These are phyloP conservation scores for Vigna radiata DNA, from an alignment of 306 rosid species.

Conservation along the genomic window DNA sequence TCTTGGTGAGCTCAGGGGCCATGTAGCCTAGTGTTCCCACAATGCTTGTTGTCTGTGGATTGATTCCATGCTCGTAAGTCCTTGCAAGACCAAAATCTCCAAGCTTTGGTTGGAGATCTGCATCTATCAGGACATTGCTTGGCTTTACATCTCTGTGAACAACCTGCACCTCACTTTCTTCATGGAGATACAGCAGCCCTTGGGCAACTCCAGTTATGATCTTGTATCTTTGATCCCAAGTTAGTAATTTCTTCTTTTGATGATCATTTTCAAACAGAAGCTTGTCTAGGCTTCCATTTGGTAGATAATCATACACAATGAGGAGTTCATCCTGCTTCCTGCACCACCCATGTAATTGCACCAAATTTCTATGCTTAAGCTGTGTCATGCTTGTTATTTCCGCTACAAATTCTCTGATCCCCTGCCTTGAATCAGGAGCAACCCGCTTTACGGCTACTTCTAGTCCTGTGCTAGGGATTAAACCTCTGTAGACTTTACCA, in stretches of 20 bases:
- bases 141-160: slow-evolving; percentile 55
- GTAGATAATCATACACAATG: slow-evolving; percentile 46
- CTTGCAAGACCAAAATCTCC: slow-evolving; percentile 53
- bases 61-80: slow-evolving; percentile 43
- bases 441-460: slow-evolving; percentile 50
- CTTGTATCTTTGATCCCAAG: slow-evolving; percentile 40
- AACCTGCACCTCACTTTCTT: slow-evolving; percentile 51
- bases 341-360: slow-evolving; percentile 51
- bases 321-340: slow-evolving; percentile 50
- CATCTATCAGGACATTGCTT: slow-evolving; percentile 50
- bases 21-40: slow-evolving; percentile 52
- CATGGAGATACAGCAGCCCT: slow-evolving; percentile 50
- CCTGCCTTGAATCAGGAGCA: slow-evolving; percentile 47
- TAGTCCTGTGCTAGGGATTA: slow-evolving; percentile 42
- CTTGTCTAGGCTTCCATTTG: slow-evolving; percentile 53
- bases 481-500: slow-evolving; percentile 51
- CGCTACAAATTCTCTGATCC: slow-evolving; percentile 53
- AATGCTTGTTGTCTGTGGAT: slow-evolving; percentile 42
- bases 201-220: slow-evolving; percentile 51
- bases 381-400: slow-evolving; percentile 48
- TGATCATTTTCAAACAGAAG: slow-evolving; percentile 40
- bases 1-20: slow-evolving; percentile 53
- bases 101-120: slow-evolving; percentile 44
- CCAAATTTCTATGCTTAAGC: slow-evolving; percentile 51
- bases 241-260: slow-evolving; percentile 41